A percentile compares a stretch with the other conserved stretches of the same genome.
phyloP scores from a whole-genome alignment of 805 yeast species.

The Cyberlindnera maritima region DNA sequence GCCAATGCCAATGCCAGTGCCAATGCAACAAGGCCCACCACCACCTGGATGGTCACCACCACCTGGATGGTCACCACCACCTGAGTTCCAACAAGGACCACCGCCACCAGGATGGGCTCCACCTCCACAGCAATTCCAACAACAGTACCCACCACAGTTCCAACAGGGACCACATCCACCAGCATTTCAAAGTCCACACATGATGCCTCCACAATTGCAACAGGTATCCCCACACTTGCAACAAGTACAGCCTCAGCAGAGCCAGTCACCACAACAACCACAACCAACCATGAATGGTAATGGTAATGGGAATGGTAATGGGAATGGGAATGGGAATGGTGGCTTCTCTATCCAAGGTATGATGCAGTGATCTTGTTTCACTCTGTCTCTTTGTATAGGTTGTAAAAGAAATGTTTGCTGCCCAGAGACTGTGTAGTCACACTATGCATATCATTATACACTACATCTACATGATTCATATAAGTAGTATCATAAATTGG shows the following conservation, averaged over 20 bases:
- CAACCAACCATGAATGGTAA: constrained; percentile 1
- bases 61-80: constrained; percentile 1
- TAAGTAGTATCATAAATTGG: no score
- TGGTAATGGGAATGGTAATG: no score
- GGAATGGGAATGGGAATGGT: not conserved
- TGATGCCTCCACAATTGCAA: not conserved
- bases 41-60: constrained; percentile 2
- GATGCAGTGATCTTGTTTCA: constrained; percentile 1
- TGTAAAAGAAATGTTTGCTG: no score
- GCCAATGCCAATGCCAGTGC: not conserved
- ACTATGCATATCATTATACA: no score
- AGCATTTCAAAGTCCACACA: not conserved
- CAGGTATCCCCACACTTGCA: not conserved
- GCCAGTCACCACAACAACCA: constrained; percentile 5
- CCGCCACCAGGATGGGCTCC: constrained; percentile 4
- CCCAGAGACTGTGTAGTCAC: not conserved
- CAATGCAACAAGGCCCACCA: not conserved
- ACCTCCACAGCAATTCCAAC: constrained; percentile 5
- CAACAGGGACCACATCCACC: constrained; percentile 4
- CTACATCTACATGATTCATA: no score
- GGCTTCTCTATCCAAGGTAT: constrained; percentile 1
- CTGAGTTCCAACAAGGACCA: not conserved
- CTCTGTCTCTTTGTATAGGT: no score
- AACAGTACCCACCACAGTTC: constrained; percentile 8
- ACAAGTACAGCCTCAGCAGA: constrained; percentile 5